Conservation (phyloP, 2,329 filamentous ascomycete species). For the Cladophialophora exuberans region DNA sequence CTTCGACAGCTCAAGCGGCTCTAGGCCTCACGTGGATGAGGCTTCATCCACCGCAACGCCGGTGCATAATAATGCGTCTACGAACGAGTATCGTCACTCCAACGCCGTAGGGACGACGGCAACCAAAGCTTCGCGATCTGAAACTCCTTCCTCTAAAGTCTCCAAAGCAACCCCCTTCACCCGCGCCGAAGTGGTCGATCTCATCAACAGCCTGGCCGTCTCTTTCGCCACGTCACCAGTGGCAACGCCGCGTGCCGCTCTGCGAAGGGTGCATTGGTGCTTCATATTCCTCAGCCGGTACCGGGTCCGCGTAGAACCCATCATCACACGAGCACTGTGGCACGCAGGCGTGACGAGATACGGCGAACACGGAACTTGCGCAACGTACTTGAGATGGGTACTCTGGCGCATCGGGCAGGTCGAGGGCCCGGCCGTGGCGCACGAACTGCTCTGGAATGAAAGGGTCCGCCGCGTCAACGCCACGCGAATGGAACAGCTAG, state of each 20-base stretch:
- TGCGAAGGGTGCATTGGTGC: conserved; percentile 51
- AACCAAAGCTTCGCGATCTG: not conserved
- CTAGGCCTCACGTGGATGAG: no score
- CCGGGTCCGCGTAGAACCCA: conserved; percentile 45
- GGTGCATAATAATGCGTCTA: no score
- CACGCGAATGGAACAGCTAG: not conserved
- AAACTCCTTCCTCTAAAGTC: not conserved
- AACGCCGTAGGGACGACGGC: no score
- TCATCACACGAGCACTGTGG: conserved; percentile 54
- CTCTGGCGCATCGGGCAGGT: conserved; percentile 45
- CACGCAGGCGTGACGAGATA: conserved; percentile 52
- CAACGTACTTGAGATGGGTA: conserved; percentile 47
- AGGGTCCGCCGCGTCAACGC: conserved; percentile 14
- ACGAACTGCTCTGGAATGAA: conserved; percentile 24
- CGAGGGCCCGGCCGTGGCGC: conserved; percentile 49
- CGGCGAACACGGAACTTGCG: conserved; percentile 41
- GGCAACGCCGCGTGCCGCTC: conserved; percentile 43
- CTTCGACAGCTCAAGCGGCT: no score
- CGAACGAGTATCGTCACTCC: no score
- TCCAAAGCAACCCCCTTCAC: not conserved
- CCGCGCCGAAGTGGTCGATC: conserved; percentile 16
- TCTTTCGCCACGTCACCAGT: conserved; percentile 24
- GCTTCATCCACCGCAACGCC: no score
- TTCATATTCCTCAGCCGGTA: conserved; percentile 50
- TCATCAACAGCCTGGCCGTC: conserved; percentile 25